Base-by-base conservation (phyloP, 345 rosid genomes). In the Eucalyptus cloeziana region DNA sequence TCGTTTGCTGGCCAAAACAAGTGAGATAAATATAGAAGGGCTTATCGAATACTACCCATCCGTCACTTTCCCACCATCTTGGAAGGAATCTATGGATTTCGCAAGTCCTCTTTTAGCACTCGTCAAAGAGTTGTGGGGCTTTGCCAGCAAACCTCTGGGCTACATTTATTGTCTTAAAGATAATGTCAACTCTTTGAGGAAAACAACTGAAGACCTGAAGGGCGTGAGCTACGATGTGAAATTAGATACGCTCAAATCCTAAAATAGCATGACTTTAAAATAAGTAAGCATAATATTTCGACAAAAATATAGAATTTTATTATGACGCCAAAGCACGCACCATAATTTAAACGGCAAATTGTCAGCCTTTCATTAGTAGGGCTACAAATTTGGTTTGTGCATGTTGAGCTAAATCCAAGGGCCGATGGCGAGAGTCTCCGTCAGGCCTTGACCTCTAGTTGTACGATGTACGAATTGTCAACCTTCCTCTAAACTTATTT, bases 311-410 rank as follows among this genome's bases (percentile, higher is more conserved):
- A 60, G 69, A 60, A 8, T 60, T 60, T 60, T 27, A 27, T 12
- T 8, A 27, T 60, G 31, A 27, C 15, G 69, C 31, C 31, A 60
- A 2, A 60, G 31, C 31, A 27, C 31, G 15, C 15, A 27, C 31
- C 69, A 25, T 60, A 27, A 60, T 27, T 60, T 25, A 60, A 60
- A 60, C n/a, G 7, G 14, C 67, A 12, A 60, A 60, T 60, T 60
- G n/a, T 60, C 67, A 13, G 0, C 0, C 31, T 60, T 60, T 60
- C 2, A 60, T 60, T 27, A 3, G 67, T 27, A 0, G n/a, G 30
- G 30, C 31, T 27, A 60, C 67, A 60, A 60, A 60, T 60, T 60
- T 30, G 67, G 31, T 60, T 2, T 27, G 6, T 60, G 31, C 4
- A 60, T 1, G 67, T 25, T 60, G 67, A 60, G 31, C 0, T 4